Percentiles rank a stretch among this genome's conserved stretches.
Conservation (phyloP, 148 eudicot species). For the Chenopodium berlandieri region DNA sequence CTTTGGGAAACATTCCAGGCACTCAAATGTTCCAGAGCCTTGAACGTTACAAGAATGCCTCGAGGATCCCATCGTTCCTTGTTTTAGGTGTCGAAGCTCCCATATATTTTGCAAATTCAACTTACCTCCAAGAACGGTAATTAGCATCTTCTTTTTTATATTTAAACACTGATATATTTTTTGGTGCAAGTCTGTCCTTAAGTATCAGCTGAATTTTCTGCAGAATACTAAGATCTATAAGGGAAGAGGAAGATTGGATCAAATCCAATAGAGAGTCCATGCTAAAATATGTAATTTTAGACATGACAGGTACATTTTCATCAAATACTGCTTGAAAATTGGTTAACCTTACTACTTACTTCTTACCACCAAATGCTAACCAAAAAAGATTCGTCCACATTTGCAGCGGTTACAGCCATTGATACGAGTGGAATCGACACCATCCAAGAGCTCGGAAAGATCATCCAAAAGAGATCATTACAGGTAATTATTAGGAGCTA, state of each 20-base stretch:
- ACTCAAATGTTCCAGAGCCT: conserved; percentile 70
- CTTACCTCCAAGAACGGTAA: conserved; percentile 91
- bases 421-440: conserved; percentile 88
- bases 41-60: conserved; percentile 62
- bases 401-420: conserved; percentile 83
- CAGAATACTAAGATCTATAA: conserved; percentile 82
- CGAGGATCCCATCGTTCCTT: conserved; percentile 72
- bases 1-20: conserved; percentile 69
- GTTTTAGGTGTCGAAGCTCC: conserved; percentile 86
- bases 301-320: conserved; percentile 69
- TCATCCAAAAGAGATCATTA: conserved; percentile 55
- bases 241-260: conserved; percentile 84
- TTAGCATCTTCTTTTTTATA: neutral
- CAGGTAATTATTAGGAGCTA: conserved; percentile 27
- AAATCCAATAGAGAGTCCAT: conserved; percentile 33
- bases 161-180: neutral
- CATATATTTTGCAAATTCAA: conserved; percentile 78
- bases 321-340: neutral
- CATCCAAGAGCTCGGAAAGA: conserved; percentile 59
- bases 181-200: neutral
- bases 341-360: neutral
- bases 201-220: conserved; percentile 16
- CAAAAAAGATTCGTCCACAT: neutral
- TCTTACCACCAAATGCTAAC: neutral
- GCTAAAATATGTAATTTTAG: conserved; percentile 67